These are phyloP conservation scores for Podospora pseudoanserina DNA, from an alignment of 495 filamentous ascomycete genomes.

Conservation along the genomic window DNA sequence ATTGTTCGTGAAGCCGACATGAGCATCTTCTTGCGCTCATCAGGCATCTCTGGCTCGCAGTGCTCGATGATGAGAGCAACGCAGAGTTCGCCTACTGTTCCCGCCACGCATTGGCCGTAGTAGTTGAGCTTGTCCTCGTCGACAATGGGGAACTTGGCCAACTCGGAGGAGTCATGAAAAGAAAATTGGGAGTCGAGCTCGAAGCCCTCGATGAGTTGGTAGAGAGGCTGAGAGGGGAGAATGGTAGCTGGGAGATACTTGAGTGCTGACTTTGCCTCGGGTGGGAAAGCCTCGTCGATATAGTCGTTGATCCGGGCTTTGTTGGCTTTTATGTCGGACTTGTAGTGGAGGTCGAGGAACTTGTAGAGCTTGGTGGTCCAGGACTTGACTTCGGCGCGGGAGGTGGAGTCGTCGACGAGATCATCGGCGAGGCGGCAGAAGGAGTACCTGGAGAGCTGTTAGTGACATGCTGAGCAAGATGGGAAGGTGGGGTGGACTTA, in stretches of 20 bases:
- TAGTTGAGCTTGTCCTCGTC: conserved; percentile 52
- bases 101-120: conserved; percentile 60
- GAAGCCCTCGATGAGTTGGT: conserved; percentile 59
- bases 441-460: conserved; percentile 49
- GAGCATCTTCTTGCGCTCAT: conserved; percentile 26
- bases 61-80: conserved; percentile 59
- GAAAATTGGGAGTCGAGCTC: conserved; percentile 56
- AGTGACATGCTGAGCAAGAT: not conserved
- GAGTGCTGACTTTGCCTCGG: conserved; percentile 44
- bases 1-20: conserved; percentile 53
- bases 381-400: conserved; percentile 40
- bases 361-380: conserved; percentile 51
- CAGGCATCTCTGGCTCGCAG: conserved; percentile 27
- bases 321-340: conserved; percentile 7
- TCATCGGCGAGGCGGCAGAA: conserved; percentile 71
- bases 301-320: conserved; percentile 25
- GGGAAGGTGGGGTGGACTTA: conserved; percentile 27
- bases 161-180: conserved; percentile 7
- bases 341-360: conserved; percentile 47
- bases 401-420: conserved; percentile 56
- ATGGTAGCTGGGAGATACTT: conserved; percentile 51
- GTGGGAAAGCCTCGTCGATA: conserved; percentile 45
- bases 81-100: conserved; percentile 64
- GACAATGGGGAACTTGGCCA: conserved; percentile 48
- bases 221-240: conserved; percentile 51